Base-by-base conservation (phyloP, 441 rosid species). In the Breynia disticha region DNA sequence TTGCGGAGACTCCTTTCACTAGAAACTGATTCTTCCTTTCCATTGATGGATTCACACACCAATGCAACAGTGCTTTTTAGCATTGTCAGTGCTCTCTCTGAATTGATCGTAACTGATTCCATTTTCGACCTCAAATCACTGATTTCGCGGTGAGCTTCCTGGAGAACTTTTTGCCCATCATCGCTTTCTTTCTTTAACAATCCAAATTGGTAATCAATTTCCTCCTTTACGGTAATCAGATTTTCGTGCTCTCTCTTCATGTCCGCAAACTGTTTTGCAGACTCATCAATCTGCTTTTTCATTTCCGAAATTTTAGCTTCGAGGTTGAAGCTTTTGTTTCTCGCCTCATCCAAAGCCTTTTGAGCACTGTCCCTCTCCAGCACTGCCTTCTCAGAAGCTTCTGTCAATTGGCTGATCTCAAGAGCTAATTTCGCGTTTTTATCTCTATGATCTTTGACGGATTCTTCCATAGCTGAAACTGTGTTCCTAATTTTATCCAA, bases 41-140 rank as follows among this genome's bases (percentile, higher is more conserved):
- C 68, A 62, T 51, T 43, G 19, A 51, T 60, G n/a, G 75, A 69
- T 48, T 44, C 72, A 38, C 64, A 63, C 55, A 80, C 21, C 52
- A 66, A 48, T 12, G 77, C 68, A 39, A 75, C 78, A 28, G 82
- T 68, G 37, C 52, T 66, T 82, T 75, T 81, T 75, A 80, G 56
- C 69, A 80, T 51, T 54, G 63, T 56, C 68, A 82, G 50, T 28
- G 73, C 66, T 61, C 56, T 75, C 50, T 57, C 58, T 18, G 70
- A 67, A 28, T 70, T 68, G 15, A 46, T 52, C 38, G 62, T 62
- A 42, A 64, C 46, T 1, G 66, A 61, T 41, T 76, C 62, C 51
- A 80, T 56, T 70, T 78, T 72, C 10, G 66, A 55, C 67, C 59
- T 71, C 70, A 77, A 60, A 51, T 59, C 62, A 22, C 63, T 70